Base-by-base conservation (phyloP, 306 rosid genomes). In the Prunus padus region DNA sequence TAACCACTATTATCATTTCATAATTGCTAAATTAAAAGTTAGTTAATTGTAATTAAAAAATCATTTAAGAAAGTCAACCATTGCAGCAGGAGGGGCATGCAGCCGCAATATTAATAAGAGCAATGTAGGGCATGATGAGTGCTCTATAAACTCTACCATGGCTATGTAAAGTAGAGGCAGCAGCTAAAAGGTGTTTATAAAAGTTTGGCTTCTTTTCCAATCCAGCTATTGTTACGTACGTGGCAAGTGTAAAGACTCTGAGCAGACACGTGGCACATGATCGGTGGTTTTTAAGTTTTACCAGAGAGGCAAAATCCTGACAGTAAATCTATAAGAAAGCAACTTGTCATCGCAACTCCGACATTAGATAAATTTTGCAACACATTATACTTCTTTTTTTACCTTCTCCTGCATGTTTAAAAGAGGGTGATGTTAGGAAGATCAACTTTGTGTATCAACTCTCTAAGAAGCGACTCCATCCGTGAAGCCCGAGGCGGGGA, bases 321-420 rank as follows among this genome's bases (percentile, higher is more conserved):
- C 69, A 71, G 16, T 78, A 63, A 7, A 72, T 72, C 67, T 44
- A n/a, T 40, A 8, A 9, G 83, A 79, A 56, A 73, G 83, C 63
- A 66, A 79, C 83, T 73, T 57, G 47, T 67, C 79, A 20, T 73
- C 22, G 46, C 50, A 10, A 65, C 22, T 44, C 69, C 74, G 74
- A 79, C 74, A 72, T 5, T 15, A 37, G 60, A 4, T 71, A 62
- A 71, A 49, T 71, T 62, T 57, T 6, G 59, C 57, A 8, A 49
- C 56, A 66, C 28, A 37, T 6, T 0, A 8, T 6, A 6, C 9
- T 37, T 1, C 2, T 5, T 1, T 33, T 37, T 33, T 33, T 33
- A 2, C 42, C 42, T 37, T 37, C 42, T 37, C 42, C 42, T 37
- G 42, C 8, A 6, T 37, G 9, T 37, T 37, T 6, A 37, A 37